Base-by-base conservation (phyloP, 2,329 filamentous ascomycete species). In the Microdochium bolleyi region DNA sequence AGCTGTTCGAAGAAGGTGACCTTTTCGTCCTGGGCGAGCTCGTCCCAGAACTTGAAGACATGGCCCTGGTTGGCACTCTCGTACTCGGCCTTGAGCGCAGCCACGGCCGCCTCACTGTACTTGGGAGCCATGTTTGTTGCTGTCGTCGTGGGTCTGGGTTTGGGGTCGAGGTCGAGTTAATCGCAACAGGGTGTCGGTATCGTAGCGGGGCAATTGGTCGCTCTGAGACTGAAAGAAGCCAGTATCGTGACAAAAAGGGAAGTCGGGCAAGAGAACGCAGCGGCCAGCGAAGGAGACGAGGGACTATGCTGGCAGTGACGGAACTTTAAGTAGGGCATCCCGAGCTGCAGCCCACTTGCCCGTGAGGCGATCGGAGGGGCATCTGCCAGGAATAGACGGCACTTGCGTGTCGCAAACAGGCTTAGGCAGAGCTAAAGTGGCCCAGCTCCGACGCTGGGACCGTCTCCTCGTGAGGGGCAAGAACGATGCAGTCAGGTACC, bases 11-110 rank as follows among this genome's bases (percentile, higher is more conserved):
- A 96, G 54, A 99, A 82, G 9, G 78, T 70, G 48, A 84, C 84
- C 74, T 95, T 89, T 58, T 96, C 90, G 51, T 78, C 70, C 19
- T 78, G 72, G 57, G 77, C 76, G 57, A 99, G 85, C 57, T 85
- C 80, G 65, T 96, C 89, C 76, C 88, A 96, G 73, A 92, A 97
- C 54, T 85, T 78, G 65, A 95, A 90, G 58, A 95, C 88, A 59
- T 95, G 90, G 53, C 82, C 87, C 71, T 95, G 90, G 30, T 79
- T 81, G 49, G 87, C 88, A 60, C 84, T 79, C 56, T 80, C 75
- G 73, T 92, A 95, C 67, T 86, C 87, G 58, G 85, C 73, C 69
- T 81, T 82, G 41, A 95, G 80, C 60, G 82, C 71, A 53, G 82
- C 76, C 62, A 91, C 73, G 65, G 89, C 80, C 57, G 88, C 81